Conservation (phyloP, 371 early-diverging fungal species). For the Sporodiniella umbellata region DNA sequence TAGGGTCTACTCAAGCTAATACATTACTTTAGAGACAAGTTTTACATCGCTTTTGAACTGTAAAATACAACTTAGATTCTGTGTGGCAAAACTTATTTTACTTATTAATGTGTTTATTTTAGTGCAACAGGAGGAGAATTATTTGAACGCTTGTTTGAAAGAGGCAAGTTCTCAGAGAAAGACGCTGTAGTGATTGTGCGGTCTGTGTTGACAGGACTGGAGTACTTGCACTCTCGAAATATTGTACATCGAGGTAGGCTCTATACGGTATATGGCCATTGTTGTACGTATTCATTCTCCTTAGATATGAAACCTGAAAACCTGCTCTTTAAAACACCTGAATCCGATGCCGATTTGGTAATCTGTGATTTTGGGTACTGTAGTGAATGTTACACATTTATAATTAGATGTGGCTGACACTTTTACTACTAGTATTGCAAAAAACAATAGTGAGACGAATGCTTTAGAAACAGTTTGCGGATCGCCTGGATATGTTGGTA, state of each 20-base stretch:
- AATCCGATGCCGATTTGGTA: slow-evolving; percentile 56
- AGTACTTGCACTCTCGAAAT: slow-evolving; percentile 65
- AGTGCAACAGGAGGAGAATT: slow-evolving; percentile 86
- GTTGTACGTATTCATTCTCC: not conserved
- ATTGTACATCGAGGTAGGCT: slow-evolving; percentile 62
- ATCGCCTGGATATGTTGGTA: slow-evolving; percentile 51
- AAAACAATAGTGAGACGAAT: slow-evolving; percentile 37
- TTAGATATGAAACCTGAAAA: slow-evolving; percentile 81
- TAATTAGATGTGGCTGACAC: not conserved
- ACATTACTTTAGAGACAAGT: slow-evolving; percentile 44
- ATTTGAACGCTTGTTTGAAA: slow-evolving; percentile 81
- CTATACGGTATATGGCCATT: not conserved
- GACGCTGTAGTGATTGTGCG: slow-evolving; percentile 74
- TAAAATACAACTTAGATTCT: slow-evolving; percentile 17
- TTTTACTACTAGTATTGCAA: slow-evolving; percentile 50
- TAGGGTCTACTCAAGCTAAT: no score
- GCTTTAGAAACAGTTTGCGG: slow-evolving; percentile 58
- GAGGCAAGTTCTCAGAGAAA: slow-evolving; percentile 82
- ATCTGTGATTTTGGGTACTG: slow-evolving; percentile 65
- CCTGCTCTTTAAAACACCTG: slow-evolving; percentile 61
- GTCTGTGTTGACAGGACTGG: slow-evolving; percentile 58
- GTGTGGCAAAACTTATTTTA: not conserved
- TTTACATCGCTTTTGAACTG: slow-evolving; percentile 87
- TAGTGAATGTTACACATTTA: not conserved
- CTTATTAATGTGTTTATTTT: not conserved